phyloP scores from a whole-genome alignment of 352 stramenopile genomes.

The Phytophthora macrochlamydospora region DNA sequence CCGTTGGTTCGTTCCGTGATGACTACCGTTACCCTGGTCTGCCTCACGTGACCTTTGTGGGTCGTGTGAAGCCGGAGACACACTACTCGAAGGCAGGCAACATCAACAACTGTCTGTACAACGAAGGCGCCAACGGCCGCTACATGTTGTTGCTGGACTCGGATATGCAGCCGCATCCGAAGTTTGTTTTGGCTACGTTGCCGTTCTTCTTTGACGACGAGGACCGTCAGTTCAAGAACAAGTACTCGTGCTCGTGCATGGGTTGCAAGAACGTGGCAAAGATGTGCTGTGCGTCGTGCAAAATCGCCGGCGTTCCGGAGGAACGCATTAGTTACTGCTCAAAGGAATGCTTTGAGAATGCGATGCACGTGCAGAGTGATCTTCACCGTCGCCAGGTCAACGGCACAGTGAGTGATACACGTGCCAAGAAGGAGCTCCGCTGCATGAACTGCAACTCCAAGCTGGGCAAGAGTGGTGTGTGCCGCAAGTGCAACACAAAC shows the following conservation, averaged over 20 bases:
- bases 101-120: constrained; percentile 92
- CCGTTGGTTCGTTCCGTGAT: constrained; percentile 82
- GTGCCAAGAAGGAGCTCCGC: constrained; percentile 74
- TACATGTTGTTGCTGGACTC: constrained; percentile 85
- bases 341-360: constrained; percentile 88
- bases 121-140: constrained; percentile 80
- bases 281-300: constrained; percentile 86
- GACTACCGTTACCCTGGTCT: constrained; percentile 86
- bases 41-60: constrained; percentile 78
- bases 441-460: constrained; percentile 80
- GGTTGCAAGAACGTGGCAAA: constrained; percentile 84
- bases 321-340: constrained; percentile 88
- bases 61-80: constrained; percentile 72
- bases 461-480: constrained; percentile 74
- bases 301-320: constrained; percentile 84
- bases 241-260: constrained; percentile 75
- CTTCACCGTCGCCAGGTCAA: constrained; percentile 86
- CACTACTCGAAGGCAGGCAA: constrained; percentile 90
- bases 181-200: constrained; percentile 81
- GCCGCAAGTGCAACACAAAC: constrained; percentile 78
- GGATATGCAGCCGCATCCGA: constrained; percentile 88
- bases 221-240: constrained; percentile 78
- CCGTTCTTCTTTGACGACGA: constrained; percentile 90
- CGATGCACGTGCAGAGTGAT: constrained; percentile 76
- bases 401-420: constrained; percentile 75